Evolutionary conservation across 441 rosid species (phyloP).

Genomic region (Euphorbia schlechtendalii): DNA sequence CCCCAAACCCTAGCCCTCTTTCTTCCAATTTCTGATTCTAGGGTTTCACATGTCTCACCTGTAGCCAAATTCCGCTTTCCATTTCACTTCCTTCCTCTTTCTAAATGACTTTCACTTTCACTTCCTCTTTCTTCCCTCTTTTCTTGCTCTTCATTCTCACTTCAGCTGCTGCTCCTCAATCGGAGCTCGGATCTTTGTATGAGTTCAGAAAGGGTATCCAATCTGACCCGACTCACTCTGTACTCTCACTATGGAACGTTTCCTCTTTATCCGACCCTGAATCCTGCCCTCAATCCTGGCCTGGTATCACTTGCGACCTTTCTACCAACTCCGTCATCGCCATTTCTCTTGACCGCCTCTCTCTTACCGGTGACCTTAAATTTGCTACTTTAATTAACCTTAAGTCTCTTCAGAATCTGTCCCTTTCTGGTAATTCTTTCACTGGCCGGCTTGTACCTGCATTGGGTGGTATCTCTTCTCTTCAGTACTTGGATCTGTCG

Average conservation of each 20-base stretch:
- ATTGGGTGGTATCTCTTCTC: conserved; percentile 60
- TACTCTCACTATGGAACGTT: conserved; percentile 39
- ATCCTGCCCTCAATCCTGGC: conserved; percentile 52
- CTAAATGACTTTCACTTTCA: conserved; percentile 41
- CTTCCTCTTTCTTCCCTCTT: conserved; percentile 22
- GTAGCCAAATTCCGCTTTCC: background rate
- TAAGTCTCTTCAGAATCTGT: conserved; percentile 51
- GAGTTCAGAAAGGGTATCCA: conserved; percentile 85
- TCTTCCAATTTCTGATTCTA: conserved; percentile 8
- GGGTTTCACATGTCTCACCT: conserved; percentile 19
- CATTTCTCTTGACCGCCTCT: conserved; percentile 49
- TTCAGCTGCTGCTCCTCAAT: conserved; percentile 17
- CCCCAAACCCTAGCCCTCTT: conserved; percentile 24
- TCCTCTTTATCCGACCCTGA: conserved; percentile 28
- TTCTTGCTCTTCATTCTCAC: background rate
- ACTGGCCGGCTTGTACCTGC: conserved; percentile 80
- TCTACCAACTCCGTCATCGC: conserved; percentile 39
- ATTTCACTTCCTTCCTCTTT: background rate
- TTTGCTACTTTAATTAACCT: conserved; percentile 56
- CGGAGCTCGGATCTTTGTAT: conserved; percentile 58
- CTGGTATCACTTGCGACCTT: conserved; percentile 61
- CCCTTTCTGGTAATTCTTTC: conserved; percentile 67
- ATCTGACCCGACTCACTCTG: conserved; percentile 36
- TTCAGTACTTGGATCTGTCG: conserved; percentile 83
- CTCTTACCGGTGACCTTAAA: conserved; percentile 72